Evolutionary conservation across 1,139 yeast genomes (phyloP).

Genomic region (Zygoascus hellenicus): DNA sequence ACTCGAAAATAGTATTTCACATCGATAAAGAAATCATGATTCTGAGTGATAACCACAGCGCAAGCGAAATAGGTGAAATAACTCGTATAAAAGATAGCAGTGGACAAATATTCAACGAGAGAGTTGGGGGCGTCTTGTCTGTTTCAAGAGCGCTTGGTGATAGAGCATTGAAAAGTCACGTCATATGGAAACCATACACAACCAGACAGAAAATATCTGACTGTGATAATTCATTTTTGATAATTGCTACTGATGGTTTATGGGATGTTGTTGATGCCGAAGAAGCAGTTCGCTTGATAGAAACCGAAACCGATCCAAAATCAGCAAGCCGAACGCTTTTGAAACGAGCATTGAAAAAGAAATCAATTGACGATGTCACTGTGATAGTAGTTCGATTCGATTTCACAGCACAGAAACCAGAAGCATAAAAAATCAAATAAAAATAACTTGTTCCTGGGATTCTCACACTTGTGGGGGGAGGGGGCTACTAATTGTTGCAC

Average conservation of each 20-base stretch:
- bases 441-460: too few species aligned
- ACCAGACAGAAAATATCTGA: conserved; percentile 38
- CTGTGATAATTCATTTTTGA: conserved; percentile 59
- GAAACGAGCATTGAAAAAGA: conserved; percentile 58
- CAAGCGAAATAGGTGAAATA: conserved; percentile 60
- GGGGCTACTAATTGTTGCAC: too few species aligned
- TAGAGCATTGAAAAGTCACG: conserved; percentile 69
- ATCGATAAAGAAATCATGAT: conserved; percentile 54
- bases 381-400: conserved; percentile 58
- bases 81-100: conserved; percentile 60
- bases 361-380: conserved; percentile 82
- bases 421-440: too few species aligned
- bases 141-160: conserved; percentile 85
- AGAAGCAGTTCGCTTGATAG: conserved; percentile 63
- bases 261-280: conserved; percentile 87
- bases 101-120: conserved; percentile 63
- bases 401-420: too few species aligned
- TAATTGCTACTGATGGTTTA: conserved; percentile 86
- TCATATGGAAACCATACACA: conserved; percentile 73
- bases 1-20: conserved; percentile 60
- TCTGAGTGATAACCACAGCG: conserved; percentile 76
- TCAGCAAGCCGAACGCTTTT: conserved; percentile 62
- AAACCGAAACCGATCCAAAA: conserved; percentile 47
- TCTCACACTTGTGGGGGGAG: too few species aligned
- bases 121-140: conserved; percentile 82